Conservation (phyloP, 2,329 filamentous ascomycete genomes). For the Claviceps pazoutovae region DNA sequence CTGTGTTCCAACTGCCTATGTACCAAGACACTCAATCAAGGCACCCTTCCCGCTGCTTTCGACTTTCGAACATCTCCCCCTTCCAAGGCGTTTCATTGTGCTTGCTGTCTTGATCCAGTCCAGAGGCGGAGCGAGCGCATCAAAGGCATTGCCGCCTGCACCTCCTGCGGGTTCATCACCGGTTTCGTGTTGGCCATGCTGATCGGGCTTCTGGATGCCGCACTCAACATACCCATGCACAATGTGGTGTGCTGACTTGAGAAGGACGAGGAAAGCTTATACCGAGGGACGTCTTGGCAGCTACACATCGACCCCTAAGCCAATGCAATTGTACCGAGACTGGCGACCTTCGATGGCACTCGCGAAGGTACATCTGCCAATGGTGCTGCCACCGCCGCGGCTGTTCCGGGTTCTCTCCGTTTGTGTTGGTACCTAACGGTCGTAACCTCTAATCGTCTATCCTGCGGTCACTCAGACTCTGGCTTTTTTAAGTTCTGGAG, state of each 20-base stretch:
- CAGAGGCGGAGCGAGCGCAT: constrained; percentile 38
- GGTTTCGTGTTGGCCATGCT: constrained; percentile 34
- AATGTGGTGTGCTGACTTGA: constrained; percentile 13
- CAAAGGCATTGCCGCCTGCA: constrained; percentile 72
- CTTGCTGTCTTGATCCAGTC: too few species aligned
- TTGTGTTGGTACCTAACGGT: constrained; percentile 23
- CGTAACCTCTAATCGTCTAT: constrained; percentile 36
- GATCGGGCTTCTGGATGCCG: constrained; percentile 21
- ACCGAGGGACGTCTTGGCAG: constrained; percentile 16
- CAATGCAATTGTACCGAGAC: constrained; percentile 25
- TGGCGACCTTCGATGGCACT: constrained; percentile 14
- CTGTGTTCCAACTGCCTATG: not conserved
- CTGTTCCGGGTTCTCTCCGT: constrained; percentile 4
- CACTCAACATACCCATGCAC: constrained; percentile 17
- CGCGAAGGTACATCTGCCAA: constrained; percentile 6
- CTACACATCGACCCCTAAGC: constrained; percentile 12
- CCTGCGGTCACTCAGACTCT: constrained; percentile 45
- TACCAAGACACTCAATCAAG: not conserved
- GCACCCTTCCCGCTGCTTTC: too few species aligned
- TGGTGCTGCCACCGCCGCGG: not conserved
- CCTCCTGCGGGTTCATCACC: constrained; percentile 35
- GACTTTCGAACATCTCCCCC: too few species aligned
- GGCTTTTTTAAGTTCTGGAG: constrained; percentile 31
- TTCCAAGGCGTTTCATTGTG: too few species aligned
- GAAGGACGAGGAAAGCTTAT: constrained; percentile 12